Conservation (phyloP, 495 filamentous ascomycete genomes). For the Penicillium macrosclerotiorum region DNA sequence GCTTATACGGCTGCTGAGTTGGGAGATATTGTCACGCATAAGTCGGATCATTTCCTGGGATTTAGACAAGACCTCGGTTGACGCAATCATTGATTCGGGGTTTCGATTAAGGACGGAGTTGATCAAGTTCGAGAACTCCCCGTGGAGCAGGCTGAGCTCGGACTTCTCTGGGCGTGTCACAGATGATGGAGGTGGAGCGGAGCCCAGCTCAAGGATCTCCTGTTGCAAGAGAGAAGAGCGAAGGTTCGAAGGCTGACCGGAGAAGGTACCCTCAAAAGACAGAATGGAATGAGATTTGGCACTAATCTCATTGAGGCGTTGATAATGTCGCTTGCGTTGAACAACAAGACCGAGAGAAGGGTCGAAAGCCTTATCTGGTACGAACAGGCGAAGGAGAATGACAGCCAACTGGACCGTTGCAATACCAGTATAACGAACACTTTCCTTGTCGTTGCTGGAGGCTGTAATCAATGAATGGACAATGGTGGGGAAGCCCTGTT, state of each 20-base stretch:
- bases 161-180: constrained; percentile 70
- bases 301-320: constrained; percentile 52
- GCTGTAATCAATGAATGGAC: constrained; percentile 23
- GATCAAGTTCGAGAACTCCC: constrained; percentile 76
- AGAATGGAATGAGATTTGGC: constrained; percentile 59
- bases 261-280: constrained; percentile 63
- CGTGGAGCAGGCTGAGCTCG: constrained; percentile 69
- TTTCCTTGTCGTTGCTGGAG: constrained; percentile 9
- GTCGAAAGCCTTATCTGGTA: constrained; percentile 83
- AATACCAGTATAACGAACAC: constrained; percentile 25
- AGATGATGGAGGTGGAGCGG: constrained; percentile 56
- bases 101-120: constrained; percentile 59
- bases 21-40: constrained; percentile 67
- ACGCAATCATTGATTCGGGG: constrained; percentile 41
- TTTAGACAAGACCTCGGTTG: constrained; percentile 10
- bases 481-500: constrained; percentile 33
- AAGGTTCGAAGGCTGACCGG: constrained; percentile 62
- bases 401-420: constrained; percentile 40
- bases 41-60: constrained; percentile 45
- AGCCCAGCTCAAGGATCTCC: constrained; percentile 61
- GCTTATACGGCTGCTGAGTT: constrained; percentile 64
- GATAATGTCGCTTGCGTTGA: constrained; percentile 61
- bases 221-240: constrained; percentile 58
- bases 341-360: constrained; percentile 77
- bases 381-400: constrained; percentile 67